Evolutionary conservation across 2,329 filamentous ascomycete species (phyloP).

Genomic region (Aspergillus pseudoviridinutans): DNA sequence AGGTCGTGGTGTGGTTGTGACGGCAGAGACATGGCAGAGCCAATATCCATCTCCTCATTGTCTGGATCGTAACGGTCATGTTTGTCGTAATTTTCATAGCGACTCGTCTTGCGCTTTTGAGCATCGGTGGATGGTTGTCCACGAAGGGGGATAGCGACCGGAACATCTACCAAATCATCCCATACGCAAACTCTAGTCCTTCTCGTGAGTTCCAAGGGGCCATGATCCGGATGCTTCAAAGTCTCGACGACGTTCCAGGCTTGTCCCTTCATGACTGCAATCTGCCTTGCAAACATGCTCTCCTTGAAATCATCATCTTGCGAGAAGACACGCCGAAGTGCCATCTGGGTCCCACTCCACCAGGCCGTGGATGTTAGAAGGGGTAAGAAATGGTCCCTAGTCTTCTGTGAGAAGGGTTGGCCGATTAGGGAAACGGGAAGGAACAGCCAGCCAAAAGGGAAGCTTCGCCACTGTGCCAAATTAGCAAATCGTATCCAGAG

Average conservation of each 20-base stretch:
- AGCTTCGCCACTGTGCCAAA: constrained; percentile 63
- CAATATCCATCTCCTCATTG: constrained; percentile 92
- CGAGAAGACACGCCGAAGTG: constrained; percentile 80
- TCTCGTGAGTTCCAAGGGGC: constrained; percentile 86
- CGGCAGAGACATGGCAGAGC: constrained; percentile 60
- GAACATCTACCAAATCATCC: constrained; percentile 96
- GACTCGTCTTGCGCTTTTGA: constrained; percentile 59
- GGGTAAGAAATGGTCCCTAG: constrained; percentile 91
- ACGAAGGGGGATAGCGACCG: constrained; percentile 86
- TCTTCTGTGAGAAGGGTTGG: constrained; percentile 90
- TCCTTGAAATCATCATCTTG: constrained; percentile 96
- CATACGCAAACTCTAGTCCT: constrained; percentile 91
- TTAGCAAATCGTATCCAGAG: constrained; percentile 15
- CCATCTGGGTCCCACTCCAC: constrained; percentile 93
- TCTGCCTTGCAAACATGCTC: constrained; percentile 97
- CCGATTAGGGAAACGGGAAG: constrained; percentile 94
- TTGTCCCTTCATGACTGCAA: constrained; percentile 98
- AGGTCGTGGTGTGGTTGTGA: constrained; percentile 59
- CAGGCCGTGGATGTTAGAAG: constrained; percentile 89
- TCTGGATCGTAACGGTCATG: constrained; percentile 40
- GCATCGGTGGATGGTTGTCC: constrained; percentile 79
- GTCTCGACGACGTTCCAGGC: constrained; percentile 99
- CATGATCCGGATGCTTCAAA: constrained; percentile 85
- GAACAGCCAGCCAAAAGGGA: constrained; percentile 98
- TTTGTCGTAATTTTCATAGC: constrained; percentile 28